phyloP scores from a whole-genome alignment of 2,329 filamentous ascomycete genomes.

The Penicillium brevicompactum region DNA sequence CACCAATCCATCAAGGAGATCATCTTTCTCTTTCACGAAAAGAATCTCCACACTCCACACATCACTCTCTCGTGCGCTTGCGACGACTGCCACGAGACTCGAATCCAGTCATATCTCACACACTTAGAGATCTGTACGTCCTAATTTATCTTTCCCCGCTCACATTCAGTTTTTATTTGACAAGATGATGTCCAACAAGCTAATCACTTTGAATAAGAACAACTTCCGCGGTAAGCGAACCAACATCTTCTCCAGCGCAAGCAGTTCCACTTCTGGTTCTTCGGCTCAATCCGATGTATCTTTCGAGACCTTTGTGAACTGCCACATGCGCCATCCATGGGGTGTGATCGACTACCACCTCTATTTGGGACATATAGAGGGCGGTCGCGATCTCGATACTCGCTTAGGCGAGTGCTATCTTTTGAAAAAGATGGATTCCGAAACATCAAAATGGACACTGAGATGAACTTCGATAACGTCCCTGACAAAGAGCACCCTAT shows the following conservation, averaged over 20 bases:
- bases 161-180: background rate
- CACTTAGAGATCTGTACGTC: background rate
- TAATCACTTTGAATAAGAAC: background rate
- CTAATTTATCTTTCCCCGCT: background rate
- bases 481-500: conserved; percentile 2
- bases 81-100: background rate
- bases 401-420: conserved; percentile 28
- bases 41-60: background rate
- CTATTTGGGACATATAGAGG: conserved; percentile 32
- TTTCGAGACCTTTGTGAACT: background rate
- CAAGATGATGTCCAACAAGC: background rate
- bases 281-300: background rate
- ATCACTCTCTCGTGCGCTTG: background rate
- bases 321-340: conserved; percentile 28
- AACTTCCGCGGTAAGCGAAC: background rate
- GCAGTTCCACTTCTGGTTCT: background rate
- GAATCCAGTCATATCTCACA: background rate
- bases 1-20: background rate
- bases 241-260: background rate
- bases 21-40: background rate
- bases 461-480: conserved; percentile 16
- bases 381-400: conserved; percentile 12
- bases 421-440: conserved; percentile 27
- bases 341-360: conserved; percentile 36
- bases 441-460: conserved; percentile 20